A percentile compares a stretch with the other conserved stretches of the same genome.
Conservation (phyloP, 2,329 filamentous ascomycete species). For the Pestalotiopsis sp. region DNA sequence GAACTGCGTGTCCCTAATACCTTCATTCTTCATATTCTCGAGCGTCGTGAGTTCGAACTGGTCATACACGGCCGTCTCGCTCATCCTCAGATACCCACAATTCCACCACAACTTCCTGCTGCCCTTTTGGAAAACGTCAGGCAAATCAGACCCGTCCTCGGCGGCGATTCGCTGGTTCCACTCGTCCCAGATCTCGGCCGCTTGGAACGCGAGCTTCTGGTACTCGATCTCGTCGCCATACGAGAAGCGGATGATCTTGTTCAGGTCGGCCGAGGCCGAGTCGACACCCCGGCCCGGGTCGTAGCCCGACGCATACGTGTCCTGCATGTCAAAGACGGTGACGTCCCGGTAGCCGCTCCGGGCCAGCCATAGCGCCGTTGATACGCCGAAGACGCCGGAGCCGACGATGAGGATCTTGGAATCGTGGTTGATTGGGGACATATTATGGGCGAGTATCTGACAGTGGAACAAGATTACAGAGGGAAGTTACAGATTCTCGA, state of each 20-base stretch:
- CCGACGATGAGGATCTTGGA: conserved; percentile 40
- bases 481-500: not conserved
- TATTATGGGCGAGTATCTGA: not conserved
- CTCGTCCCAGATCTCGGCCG: conserved; percentile 40
- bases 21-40: conserved; percentile 26
- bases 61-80: conserved; percentile 17
- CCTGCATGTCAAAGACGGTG: conserved; percentile 50
- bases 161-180: conserved; percentile 44
- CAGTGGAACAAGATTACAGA: not conserved
- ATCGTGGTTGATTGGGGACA: not conserved
- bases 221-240: conserved; percentile 47
- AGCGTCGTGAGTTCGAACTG: conserved; percentile 24
- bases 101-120: conserved; percentile 26
- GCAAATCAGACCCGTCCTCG: conserved; percentile 30
- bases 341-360: conserved; percentile 46
- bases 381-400: conserved; percentile 41
- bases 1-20: conserved; percentile 26
- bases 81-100: conserved; percentile 27
- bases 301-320: conserved; percentile 40
- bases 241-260: conserved; percentile 44
- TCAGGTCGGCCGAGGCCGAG: conserved; percentile 37
- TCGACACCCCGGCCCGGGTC: conserved; percentile 39
- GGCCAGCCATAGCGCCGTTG: conserved; percentile 44
- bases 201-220: conserved; percentile 45
- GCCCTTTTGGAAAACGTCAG: conserved; percentile 31